These are phyloP conservation scores for Aurantiochytrium sp. DNA, from an alignment of 108 stramenopile species.

Conservation along the genomic window DNA sequence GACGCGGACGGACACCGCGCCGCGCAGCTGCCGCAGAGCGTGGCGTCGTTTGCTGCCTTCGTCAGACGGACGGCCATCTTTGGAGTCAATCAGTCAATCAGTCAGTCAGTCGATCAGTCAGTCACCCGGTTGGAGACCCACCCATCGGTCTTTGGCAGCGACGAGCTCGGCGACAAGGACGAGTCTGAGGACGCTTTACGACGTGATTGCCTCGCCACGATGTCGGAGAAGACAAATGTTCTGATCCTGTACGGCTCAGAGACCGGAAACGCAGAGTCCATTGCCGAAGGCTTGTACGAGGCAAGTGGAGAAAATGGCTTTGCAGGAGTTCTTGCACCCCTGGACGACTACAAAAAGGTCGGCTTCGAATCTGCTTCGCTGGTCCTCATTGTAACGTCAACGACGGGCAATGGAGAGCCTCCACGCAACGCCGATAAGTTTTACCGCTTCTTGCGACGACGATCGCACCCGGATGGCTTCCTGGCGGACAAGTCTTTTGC, in stretches of 20 bases:
- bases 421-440: constrained; percentile 75
- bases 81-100: too few relatives aligned
- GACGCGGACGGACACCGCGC: too few relatives aligned
- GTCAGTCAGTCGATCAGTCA: too few relatives aligned
- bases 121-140: too few relatives aligned
- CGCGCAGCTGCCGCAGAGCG: too few relatives aligned
- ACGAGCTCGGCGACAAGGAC: too few relatives aligned
- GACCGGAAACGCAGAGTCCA: constrained; percentile 32
- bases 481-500: not conserved
- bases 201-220: too few relatives aligned
- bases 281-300: constrained; percentile 24
- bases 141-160: too few relatives aligned
- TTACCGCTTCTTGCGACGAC: constrained; percentile 58
- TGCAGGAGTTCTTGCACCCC: not conserved
- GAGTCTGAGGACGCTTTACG: too few relatives aligned
- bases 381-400: constrained; percentile 62
- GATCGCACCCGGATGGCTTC: constrained; percentile 25
- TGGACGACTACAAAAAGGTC: constrained; percentile 12
- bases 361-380: not conserved
- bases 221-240: not conserved
- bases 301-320: not conserved
- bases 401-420: constrained; percentile 79
- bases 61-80: too few relatives aligned
- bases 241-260: constrained; percentile 33
- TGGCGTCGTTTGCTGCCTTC: too few relatives aligned